Conservation (phyloP, 2,329 filamentous ascomycete genomes). For the Trichoderma sp. region DNA sequence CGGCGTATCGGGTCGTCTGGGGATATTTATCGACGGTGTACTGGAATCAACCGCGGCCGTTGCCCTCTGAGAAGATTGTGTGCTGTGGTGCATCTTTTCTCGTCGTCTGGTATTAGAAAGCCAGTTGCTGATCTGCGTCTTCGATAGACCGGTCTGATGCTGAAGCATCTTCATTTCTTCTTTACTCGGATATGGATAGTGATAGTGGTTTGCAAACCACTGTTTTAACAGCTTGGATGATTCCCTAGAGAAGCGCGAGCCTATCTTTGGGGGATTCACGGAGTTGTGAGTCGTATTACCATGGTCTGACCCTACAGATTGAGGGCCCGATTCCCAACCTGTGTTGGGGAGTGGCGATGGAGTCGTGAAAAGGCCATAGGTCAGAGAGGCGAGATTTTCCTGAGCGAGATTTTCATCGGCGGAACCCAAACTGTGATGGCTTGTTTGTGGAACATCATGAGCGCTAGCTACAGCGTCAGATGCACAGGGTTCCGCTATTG, state of each 20-base stretch:
- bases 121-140: neutral
- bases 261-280: neutral
- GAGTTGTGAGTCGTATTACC: neutral
- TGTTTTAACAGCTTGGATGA: neutral
- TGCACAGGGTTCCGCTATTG: neutral
- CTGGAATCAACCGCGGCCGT: neutral
- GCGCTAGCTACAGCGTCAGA: neutral
- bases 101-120: neutral
- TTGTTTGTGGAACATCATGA: neutral
- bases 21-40: neutral
- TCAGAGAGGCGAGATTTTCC: neutral
- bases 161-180: neutral
- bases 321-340: neutral
- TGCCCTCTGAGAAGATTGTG: neutral
- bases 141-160: neutral
- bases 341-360: neutral
- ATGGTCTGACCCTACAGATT: neutral
- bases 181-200: neutral
- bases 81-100: neutral
- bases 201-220: neutral
- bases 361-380: neutral
- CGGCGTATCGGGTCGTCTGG: neutral
- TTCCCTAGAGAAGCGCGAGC: neutral
- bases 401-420: neutral
- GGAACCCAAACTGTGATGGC: neutral